Conservation (phyloP, 306 rosid species). For the Luffa aegyptiaca region DNA sequence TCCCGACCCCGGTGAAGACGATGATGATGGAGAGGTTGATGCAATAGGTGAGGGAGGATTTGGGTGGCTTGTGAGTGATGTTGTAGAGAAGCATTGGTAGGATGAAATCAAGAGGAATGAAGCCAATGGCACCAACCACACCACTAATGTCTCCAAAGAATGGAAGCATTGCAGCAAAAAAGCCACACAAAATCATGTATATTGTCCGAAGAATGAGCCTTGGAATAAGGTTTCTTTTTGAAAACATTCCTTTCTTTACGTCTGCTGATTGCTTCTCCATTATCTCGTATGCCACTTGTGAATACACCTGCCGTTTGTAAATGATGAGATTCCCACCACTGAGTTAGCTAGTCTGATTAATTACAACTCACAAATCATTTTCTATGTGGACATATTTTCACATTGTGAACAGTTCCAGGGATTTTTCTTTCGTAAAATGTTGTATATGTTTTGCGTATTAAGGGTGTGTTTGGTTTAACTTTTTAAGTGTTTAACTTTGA, state of each 20-base stretch:
- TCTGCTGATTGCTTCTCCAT: constrained; percentile 47
- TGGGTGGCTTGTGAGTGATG: constrained; percentile 67
- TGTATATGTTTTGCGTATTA: too few relatives aligned
- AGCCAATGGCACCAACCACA: constrained; percentile 75
- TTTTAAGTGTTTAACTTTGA: too few relatives aligned
- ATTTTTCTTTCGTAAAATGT: too few relatives aligned
- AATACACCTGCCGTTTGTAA: constrained; percentile 46
- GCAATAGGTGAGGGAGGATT: constrained; percentile 40
- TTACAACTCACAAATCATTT: too few relatives aligned
- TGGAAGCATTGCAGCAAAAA: constrained; percentile 67
- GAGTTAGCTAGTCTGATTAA: too few relatives aligned
- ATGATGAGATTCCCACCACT: too few relatives aligned
- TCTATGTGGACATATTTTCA: too few relatives aligned
- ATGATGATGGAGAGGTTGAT: constrained; percentile 38
- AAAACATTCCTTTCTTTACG: constrained; percentile 32
- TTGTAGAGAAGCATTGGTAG: constrained; percentile 58
- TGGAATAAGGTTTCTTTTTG: constrained; percentile 52
- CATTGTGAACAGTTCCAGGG: too few relatives aligned
- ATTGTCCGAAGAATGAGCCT: constrained; percentile 43
- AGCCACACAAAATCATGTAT: constrained; percentile 18
- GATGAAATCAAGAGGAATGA: constrained; percentile 72
- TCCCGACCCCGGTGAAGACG: constrained; percentile 42
- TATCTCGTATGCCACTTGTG: constrained; percentile 69
- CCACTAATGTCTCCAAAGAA: constrained; percentile 70
- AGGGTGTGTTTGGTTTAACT: too few relatives aligned